Conservation (phyloP, 2,329 filamentous ascomycete species). For the Arthrobotrys musiformis region DNA sequence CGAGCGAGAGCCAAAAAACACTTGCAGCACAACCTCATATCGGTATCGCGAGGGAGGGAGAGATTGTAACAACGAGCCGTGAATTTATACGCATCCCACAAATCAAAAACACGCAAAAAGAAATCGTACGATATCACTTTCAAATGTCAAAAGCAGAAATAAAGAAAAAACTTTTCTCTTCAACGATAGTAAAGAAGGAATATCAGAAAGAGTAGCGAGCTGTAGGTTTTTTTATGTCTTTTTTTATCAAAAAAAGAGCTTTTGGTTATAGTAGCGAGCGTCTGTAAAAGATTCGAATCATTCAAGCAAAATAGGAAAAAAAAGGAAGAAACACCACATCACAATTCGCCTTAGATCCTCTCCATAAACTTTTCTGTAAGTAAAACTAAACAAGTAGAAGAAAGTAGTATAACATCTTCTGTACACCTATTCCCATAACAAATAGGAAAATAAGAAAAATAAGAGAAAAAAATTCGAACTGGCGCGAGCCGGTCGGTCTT, state of each 20-base stretch:
- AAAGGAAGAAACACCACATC: slow-evolving; percentile 21
- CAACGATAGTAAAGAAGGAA: slow-evolving; percentile 44
- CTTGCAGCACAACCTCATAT: neutral
- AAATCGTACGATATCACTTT: neutral
- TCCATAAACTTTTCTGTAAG: slow-evolving; percentile 52
- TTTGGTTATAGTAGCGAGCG: slow-evolving; percentile 30
- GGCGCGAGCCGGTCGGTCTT: slow-evolving; percentile 52
- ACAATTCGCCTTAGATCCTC: slow-evolving; percentile 23
- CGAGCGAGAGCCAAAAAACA: neutral
- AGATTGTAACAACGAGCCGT: neutral
- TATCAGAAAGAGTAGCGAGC: slow-evolving; percentile 42
- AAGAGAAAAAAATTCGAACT: slow-evolving; percentile 26
- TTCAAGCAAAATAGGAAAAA: neutral
- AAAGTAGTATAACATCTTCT: slow-evolving; percentile 55
- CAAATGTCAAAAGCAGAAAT: neutral
- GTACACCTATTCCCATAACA: slow-evolving; percentile 49
- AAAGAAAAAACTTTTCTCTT: slow-evolving; percentile 48
- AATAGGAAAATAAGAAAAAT: slow-evolving; percentile 29
- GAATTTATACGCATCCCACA: slow-evolving; percentile 4
- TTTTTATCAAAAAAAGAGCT: slow-evolving; percentile 25
- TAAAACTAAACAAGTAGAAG: neutral
- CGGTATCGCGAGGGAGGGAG: neutral
- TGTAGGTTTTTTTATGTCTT: slow-evolving; percentile 36
- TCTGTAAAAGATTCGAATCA: slow-evolving; percentile 23
- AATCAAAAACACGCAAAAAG: neutral